Evolutionary conservation across 2,329 filamentous ascomycete species (phyloP), one percentile per base, ranked within the genome.

Genomic region (Cercospora citrullina): DNA sequence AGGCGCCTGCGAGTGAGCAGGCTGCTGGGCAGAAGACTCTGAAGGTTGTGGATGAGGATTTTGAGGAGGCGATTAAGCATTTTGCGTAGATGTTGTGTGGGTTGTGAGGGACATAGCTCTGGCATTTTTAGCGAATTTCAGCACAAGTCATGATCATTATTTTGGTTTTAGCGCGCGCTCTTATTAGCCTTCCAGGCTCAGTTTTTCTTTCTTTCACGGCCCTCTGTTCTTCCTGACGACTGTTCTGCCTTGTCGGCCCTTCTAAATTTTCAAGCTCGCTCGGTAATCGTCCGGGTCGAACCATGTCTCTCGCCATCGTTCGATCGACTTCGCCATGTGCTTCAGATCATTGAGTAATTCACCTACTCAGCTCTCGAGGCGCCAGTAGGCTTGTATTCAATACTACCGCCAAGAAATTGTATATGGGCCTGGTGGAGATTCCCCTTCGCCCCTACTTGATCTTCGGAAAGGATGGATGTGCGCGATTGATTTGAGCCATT

Each of bases 1-100:
- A 73, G 68, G 57, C 68, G 33, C 71, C 71, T 4, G 55, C 59
- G 45, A 60, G 45, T n/a, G 61, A 69, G 60, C 67, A 51, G 26
- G 45, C 36, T 18, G 68, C 64, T 31, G 70, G 67, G 1, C 53
- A 70, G 64, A 63, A 66, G 28, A 68, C 67, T 7, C 59, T 71
- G 48, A 60, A 67, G 55, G 63, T 62, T 48, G 66, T 73, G 21
- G 72, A 73, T 69, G 69, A 26, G 9, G 67, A 70, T 59, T 73
- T 73, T 64, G 71, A 70, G 42, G 68, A 69, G 9, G 68, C 69
- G 1, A 60, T 73, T 18, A 68, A 70, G 68, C 31, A 55, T n/a
- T 73, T 72, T 66, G 69, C 65, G 58, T 72, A 64, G 65, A 21
- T 14, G n/a, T 10, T 7, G 48, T 2, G 23, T 26, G 45, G 7